Conservation (phyloP, 2,329 filamentous ascomycete genomes). For the Mycosphaerella sp. region DNA sequence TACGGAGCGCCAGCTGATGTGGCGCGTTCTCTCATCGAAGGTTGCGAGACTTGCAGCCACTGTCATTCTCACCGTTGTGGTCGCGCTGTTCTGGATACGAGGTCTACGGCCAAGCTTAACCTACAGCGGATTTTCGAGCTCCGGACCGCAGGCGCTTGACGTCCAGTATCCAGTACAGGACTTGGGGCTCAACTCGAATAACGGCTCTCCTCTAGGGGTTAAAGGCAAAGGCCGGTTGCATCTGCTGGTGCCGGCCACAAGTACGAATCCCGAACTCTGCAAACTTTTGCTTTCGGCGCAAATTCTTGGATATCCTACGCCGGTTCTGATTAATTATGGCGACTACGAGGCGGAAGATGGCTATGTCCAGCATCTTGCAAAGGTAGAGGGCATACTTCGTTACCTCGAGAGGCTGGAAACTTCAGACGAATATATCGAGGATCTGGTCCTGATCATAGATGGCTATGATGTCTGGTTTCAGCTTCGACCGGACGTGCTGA, state of each 20-base stretch:
- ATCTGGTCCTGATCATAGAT: conserved; percentile 26
- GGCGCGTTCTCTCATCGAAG: conserved; percentile 13
- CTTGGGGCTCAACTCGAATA: background rate
- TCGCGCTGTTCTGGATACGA: conserved; percentile 9
- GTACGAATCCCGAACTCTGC: conserved; percentile 34
- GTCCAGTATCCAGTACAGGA: background rate
- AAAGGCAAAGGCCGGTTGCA: conserved; percentile 41
- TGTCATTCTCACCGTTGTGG: conserved; percentile 4
- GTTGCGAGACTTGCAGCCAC: conserved; percentile 10
- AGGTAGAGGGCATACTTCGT: conserved; percentile 20
- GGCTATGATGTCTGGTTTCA: conserved; percentile 29
- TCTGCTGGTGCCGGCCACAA: conserved; percentile 48
- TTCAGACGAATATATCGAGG: conserved; percentile 34
- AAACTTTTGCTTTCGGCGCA: conserved; percentile 19
- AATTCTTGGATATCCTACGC: conserved; percentile 19
- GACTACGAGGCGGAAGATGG: conserved; percentile 15
- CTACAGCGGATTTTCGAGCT: background rate
- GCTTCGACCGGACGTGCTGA: conserved; percentile 22
- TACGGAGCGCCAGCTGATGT: conserved; percentile 3
- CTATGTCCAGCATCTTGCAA: conserved; percentile 23
- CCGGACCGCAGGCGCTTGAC: background rate
- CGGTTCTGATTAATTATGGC: conserved; percentile 22
- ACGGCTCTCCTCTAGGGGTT: background rate
- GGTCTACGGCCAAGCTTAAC: background rate
- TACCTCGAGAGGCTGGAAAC: conserved; percentile 18